Evolutionary conservation across 2,329 filamentous ascomycete genomes (phyloP).

Genomic region (Colletotrichum truncatum): DNA sequence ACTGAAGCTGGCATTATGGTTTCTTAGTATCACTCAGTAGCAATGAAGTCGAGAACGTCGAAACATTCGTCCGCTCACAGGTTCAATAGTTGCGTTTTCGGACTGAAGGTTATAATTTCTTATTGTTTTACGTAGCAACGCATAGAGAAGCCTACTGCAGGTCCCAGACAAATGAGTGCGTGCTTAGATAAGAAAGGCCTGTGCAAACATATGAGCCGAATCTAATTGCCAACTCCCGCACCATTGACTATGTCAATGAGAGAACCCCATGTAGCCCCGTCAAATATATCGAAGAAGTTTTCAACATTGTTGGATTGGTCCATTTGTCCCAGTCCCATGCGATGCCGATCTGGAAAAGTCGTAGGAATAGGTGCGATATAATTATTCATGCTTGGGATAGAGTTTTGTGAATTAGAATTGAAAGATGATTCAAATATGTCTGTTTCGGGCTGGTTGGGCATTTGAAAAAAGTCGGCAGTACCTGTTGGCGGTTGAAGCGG

Average conservation of each 20-base stretch:
- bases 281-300: constrained; percentile 23
- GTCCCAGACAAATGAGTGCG: no score
- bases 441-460: neutral
- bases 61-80: neutral
- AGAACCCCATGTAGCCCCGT: constrained; percentile 24
- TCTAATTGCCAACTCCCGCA: neutral
- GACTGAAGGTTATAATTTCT: no score
- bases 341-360: constrained; percentile 11
- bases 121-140: no score
- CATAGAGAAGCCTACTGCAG: no score
- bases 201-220: neutral
- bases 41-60: no score
- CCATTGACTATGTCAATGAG: constrained; percentile 17
- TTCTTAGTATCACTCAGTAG: no score
- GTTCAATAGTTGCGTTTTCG: no score
- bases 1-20: no score
- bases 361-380: constrained; percentile 16
- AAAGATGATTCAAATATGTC: neutral
- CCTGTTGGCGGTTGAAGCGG: neutral
- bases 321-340: neutral
- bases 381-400: neutral
- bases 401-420: neutral
- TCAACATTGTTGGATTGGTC: neutral
- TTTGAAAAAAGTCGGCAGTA: neutral
- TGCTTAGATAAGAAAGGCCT: no score